Evolutionary conservation across 768 basidiomycete genomes (phyloP), one percentile per base, ranked within the genome.

Genomic region (Candolleomyces eurysporus): DNA sequence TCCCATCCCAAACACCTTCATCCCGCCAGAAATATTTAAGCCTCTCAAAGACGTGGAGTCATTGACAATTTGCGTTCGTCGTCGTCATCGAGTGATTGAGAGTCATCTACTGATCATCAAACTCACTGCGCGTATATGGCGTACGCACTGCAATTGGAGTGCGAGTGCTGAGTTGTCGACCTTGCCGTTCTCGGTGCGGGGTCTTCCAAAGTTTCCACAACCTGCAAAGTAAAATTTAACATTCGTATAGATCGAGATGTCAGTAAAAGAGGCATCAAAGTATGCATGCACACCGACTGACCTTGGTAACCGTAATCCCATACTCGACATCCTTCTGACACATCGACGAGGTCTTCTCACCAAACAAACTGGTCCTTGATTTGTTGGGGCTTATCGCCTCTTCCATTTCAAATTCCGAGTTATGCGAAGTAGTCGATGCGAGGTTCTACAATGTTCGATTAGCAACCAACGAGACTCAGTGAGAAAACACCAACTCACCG

Each of bases 271-370:
- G 0, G 16, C 17, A 9, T 31, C n/a, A 39, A 56, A 63, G 5
- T 67, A 3, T 7, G n/a, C n/a, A n/a, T n/a, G n/a, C n/a, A 26
- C 26, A 26, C 26, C 26, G 26, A 26, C 26, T 26, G 26, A 75
- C 78, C 70, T 76, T 77, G 7, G 78, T 77, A 31, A 78, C 73
- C 21, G 75, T 75, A 43, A 79, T 76, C 7, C 77, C 78, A 32
- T 73, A 77, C 58, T 75, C 75, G 1, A 71, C 42, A 22, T 74
- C 74, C n/a, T 57, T 54, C 19, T 39, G 58, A n/a, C 51, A 43
- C 19, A 22, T 21, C 17, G 48, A 58, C 45, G 57, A 49, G 7
- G 56, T 13, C 57, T 58, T 58, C 48, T 58, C 57, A 7, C 21
- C 57, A 49, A 58, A 49, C 21, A 46, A 57, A 22, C n/a, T 17